These are phyloP conservation scores for Clitoria ternatea DNA, from an alignment of 306 rosid species.

Conservation along the genomic window DNA sequence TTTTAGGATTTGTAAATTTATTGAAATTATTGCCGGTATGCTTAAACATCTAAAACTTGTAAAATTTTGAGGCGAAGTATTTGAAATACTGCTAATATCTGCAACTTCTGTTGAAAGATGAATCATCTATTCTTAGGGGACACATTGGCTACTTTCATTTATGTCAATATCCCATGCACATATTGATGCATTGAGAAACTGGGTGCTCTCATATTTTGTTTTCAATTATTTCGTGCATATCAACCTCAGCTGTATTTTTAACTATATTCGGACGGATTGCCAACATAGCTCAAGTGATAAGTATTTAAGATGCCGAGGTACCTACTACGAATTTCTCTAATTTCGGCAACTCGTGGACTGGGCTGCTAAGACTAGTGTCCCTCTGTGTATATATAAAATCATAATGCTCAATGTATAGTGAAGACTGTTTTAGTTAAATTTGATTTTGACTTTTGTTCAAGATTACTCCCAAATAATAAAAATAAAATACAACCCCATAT, in stretches of 20 bases:
- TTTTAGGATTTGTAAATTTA: constrained; percentile 7
- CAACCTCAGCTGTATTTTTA: not conserved
- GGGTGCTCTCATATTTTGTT: not conserved
- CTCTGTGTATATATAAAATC: no score
- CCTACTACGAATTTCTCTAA: no score
- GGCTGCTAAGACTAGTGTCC: no score
- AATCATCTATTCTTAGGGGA: no score
- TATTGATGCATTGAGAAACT: not conserved
- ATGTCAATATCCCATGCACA: not conserved
- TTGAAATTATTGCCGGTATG: constrained; percentile 6
- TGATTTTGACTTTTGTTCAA: no score
- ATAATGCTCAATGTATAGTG: no score
- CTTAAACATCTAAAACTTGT: not conserved
- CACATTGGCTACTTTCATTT: not conserved
- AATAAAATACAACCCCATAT: no score
- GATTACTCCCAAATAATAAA: no score
- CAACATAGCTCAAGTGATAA: not conserved
- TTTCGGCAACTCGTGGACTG: no score
- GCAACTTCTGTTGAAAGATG: not conserved
- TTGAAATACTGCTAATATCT: not conserved
- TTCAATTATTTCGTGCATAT: not conserved
- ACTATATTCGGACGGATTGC: not conserved
- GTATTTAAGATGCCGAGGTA: no score
- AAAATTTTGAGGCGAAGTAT: not conserved
- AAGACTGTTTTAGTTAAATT: no score